phyloP scores from a whole-genome alignment of 2,329 filamentous ascomycete genomes.

The Gnomoniopsis sp. region DNA sequence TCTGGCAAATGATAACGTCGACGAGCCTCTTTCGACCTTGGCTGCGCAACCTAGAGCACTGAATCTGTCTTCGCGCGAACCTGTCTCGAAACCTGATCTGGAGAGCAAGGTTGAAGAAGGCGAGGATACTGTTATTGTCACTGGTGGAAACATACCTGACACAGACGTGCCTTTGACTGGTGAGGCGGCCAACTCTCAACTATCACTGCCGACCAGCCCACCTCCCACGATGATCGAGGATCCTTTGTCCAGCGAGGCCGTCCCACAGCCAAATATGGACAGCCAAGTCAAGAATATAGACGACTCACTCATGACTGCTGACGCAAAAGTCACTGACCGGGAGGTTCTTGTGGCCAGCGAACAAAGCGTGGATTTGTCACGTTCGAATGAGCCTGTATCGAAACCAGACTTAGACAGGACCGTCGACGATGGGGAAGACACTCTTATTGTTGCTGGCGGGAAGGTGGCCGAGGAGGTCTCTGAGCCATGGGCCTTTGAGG shows the following conservation, averaged over 20 bases:
- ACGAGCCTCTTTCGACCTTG: background rate
- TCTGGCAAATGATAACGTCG: background rate
- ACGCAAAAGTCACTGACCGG: slow-evolving; percentile 7
- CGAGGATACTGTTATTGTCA: background rate
- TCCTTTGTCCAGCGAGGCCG: background rate
- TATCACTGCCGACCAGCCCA: background rate
- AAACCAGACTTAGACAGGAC: background rate
- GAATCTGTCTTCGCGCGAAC: background rate
- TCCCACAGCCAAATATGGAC: background rate
- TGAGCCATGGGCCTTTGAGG: slow-evolving; percentile 3
- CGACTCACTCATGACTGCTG: background rate
- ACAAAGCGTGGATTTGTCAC: background rate
- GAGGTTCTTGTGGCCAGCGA: slow-evolving; percentile 9
- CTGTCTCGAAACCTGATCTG: background rate
- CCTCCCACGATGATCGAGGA: background rate
- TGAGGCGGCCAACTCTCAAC: background rate
- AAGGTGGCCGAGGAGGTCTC: background rate
- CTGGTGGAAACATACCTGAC: background rate
- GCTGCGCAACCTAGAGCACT: background rate
- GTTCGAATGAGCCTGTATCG: background rate
- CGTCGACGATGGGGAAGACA: background rate
- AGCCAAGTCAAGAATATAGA: background rate
- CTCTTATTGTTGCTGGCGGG: background rate
- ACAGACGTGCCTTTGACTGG: background rate
- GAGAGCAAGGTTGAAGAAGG: background rate